Evolutionary conservation across 2,329 filamentous ascomycete genomes (phyloP).

Genomic region (Coniosporium tulheliwenetii): DNA sequence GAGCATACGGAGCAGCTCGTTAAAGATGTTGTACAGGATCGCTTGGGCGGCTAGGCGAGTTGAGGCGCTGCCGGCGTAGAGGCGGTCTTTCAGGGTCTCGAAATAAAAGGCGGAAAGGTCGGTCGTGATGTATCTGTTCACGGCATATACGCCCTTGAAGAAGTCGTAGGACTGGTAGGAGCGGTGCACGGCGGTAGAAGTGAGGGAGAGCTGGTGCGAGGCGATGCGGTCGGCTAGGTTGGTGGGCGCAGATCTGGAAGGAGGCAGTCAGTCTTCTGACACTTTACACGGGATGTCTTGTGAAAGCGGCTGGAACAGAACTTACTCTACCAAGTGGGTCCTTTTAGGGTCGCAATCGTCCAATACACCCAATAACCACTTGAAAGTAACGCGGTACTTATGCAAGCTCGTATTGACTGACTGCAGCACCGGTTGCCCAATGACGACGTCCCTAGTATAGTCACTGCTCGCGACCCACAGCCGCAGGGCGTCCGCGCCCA

Average conservation of each 20-base stretch:
- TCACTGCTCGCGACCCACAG: slow-evolving; percentile 87
- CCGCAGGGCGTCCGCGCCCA: slow-evolving; percentile 76
- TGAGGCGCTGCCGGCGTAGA: slow-evolving; percentile 67
- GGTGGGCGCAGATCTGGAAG: slow-evolving; percentile 34
- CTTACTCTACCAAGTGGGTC: background rate
- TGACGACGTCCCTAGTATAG: slow-evolving; percentile 74
- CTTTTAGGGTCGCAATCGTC: slow-evolving; percentile 21
- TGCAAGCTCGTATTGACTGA: slow-evolving; percentile 61
- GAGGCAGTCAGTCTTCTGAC: background rate
- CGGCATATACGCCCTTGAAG: slow-evolving; percentile 53
- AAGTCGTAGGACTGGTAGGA: slow-evolving; percentile 65
- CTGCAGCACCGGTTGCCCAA: slow-evolving; percentile 63
- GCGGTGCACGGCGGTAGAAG: slow-evolving; percentile 47
- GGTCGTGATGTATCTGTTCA: slow-evolving; percentile 69
- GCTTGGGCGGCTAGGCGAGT: slow-evolving; percentile 43
- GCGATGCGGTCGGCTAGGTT: slow-evolving; percentile 51
- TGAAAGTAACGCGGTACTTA: slow-evolving; percentile 81
- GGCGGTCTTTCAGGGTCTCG: slow-evolving; percentile 76
- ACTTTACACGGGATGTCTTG: slow-evolving; percentile 29
- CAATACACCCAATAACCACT: slow-evolving; percentile 67
- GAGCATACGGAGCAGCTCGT: slow-evolving; percentile 62
- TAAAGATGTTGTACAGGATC: slow-evolving; percentile 46
- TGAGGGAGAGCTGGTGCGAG: slow-evolving; percentile 53
- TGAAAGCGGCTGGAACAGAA: slow-evolving; percentile 33
- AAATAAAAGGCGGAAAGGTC: slow-evolving; percentile 91